phyloP scores from a whole-genome alignment of 305 asterid species.

The Fraxinus sp. region DNA sequence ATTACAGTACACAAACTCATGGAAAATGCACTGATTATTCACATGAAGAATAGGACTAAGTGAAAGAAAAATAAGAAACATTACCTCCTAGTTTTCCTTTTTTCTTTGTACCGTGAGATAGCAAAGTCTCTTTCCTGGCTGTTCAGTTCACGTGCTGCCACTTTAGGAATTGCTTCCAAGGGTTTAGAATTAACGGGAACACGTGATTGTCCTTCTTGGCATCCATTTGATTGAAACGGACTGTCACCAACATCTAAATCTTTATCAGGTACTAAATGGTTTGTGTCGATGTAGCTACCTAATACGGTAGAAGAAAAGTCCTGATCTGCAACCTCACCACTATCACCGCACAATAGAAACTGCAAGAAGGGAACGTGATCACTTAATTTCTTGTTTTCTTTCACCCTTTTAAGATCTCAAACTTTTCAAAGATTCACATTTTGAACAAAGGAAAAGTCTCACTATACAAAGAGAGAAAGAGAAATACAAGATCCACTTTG shows the following conservation, averaged over 20 bases:
- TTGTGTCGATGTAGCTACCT: constrained; percentile 43
- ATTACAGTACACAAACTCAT: neutral
- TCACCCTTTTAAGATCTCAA: neutral
- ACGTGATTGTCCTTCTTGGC: constrained; percentile 48
- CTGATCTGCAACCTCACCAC: constrained; percentile 39
- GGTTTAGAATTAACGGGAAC: constrained; percentile 39
- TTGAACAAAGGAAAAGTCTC: neutral
- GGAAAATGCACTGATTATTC: neutral
- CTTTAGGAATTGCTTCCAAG: constrained; percentile 38
- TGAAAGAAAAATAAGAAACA: neutral
- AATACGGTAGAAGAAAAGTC: constrained; percentile 41
- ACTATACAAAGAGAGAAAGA: neutral
- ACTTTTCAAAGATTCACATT: neutral
- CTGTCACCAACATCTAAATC: constrained; percentile 54
- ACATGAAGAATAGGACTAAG: neutral
- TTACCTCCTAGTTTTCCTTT: constrained; percentile 89
- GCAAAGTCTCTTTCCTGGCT: constrained; percentile 83
- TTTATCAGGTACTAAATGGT: constrained; percentile 59
- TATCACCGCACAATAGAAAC: constrained; percentile 45
- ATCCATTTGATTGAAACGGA: constrained; percentile 31
- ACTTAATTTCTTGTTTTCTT: constrained; percentile 9
- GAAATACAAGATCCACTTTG: neutral
- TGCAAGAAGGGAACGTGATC: constrained; percentile 35
- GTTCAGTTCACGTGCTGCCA: constrained; percentile 57
- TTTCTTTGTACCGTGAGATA: constrained; percentile 82